Evolutionary conservation across 495 filamentous ascomycete species (phyloP).

Genomic region (Talaromyces stipitatus): DNA sequence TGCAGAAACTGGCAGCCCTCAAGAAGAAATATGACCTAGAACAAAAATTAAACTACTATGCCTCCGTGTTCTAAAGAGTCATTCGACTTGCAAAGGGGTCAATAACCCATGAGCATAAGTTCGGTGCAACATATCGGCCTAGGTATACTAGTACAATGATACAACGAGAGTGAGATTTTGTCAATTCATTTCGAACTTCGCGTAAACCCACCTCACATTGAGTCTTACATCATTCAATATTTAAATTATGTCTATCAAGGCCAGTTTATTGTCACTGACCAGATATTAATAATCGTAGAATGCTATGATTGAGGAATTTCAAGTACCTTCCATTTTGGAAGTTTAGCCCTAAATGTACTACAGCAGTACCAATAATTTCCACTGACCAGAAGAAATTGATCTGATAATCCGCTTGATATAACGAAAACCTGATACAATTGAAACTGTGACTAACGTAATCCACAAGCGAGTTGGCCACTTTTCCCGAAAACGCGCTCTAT

Average conservation of each 20-base stretch:
- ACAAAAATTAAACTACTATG: conserved; percentile 39
- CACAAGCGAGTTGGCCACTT: too few species aligned
- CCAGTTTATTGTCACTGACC: neutral
- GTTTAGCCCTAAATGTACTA: neutral
- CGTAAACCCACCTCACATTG: neutral
- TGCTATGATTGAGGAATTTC: neutral
- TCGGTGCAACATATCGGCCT: neutral
- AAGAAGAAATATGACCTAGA: conserved; percentile 36
- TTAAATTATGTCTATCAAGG: neutral
- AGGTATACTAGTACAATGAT: neutral
- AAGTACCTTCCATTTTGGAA: neutral
- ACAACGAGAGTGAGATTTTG: too few species aligned
- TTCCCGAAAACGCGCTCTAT: too few species aligned
- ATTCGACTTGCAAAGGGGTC: neutral
- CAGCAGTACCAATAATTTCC: neutral
- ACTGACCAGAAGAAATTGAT: neutral
- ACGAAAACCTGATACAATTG: too few species aligned
- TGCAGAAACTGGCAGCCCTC: conserved; percentile 25
- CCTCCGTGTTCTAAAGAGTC: conserved; percentile 19
- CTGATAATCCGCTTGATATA: too few species aligned
- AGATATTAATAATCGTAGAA: neutral
- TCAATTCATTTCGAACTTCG: neutral
- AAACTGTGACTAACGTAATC: too few species aligned
- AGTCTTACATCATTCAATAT: neutral
- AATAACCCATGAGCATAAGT: neutral